Percentiles rank a stretch among this genome's conserved stretches.
Evolutionary conservation across 108 stramenopile species (phyloP).

Genomic region (Chaetoceros tenuissimus): DNA sequence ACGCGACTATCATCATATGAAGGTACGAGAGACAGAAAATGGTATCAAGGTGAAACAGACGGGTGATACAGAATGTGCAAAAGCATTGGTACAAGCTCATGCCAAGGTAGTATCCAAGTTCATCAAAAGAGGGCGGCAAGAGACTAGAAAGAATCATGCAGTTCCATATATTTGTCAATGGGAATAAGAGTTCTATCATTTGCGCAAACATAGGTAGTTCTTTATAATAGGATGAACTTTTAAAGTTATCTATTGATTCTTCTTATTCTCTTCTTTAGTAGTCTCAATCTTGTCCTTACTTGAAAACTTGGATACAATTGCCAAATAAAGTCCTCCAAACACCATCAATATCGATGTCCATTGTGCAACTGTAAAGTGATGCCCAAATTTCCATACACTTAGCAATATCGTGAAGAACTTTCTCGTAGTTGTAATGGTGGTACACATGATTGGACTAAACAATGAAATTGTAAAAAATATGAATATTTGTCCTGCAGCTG

Average conservation of each 20-base stretch:
- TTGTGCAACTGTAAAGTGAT: conserved; percentile 60
- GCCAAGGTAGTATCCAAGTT: conserved; percentile 12
- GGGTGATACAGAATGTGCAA: conserved; percentile 9
- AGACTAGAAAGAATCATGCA: conserved; percentile 7
- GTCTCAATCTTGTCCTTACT: background rate
- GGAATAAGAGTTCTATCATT: too few relatives aligned
- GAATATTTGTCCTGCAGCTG: conserved; percentile 90
- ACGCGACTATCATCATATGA: conserved; percentile 10
- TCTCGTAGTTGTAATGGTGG: conserved; percentile 94
- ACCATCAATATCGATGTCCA: conserved; percentile 76
- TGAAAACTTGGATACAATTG: conserved; percentile 41
- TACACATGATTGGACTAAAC: conserved; percentile 80
- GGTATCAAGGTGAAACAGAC: conserved; percentile 9
- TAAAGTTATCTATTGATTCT: background rate
- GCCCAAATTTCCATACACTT: conserved; percentile 85
- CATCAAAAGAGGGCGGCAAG: conserved; percentile 1
- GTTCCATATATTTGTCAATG: conserved; percentile 10
- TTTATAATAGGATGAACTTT: background rate
- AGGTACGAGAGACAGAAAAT: conserved; percentile 1
- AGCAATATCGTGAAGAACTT: conserved; percentile 94
- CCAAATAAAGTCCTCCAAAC: conserved; percentile 74
- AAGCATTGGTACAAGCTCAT: conserved; percentile 14
- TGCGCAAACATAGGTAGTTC: too few relatives aligned
- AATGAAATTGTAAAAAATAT: conserved; percentile 89
- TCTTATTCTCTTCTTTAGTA: conserved; percentile 2